Evolutionary conservation across 2,329 filamentous ascomycete species (phyloP), one percentile per base, ranked within the genome.

Genomic region (Pseudogymnoascus sp.): DNA sequence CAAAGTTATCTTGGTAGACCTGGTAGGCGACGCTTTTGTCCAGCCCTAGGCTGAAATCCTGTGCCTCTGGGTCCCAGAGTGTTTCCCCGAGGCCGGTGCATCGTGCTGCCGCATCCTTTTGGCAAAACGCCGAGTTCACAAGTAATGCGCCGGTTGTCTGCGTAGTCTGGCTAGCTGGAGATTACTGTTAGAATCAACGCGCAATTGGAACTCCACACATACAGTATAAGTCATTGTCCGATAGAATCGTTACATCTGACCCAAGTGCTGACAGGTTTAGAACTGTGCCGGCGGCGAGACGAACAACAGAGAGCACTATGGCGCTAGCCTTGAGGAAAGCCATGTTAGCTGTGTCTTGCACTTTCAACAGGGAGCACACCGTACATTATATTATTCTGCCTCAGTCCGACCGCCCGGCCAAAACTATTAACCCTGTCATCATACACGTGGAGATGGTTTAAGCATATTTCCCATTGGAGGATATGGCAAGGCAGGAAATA

Each of bases 11-110:
- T 48, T 65, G 33, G 21, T 64, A 67, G 15, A 65, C 25, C 5
- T 67, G 61, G 33, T 68, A 69, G 35, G 55, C 27, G 25, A 65
- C 58, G 7, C 62, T 62, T 21, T 52, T 65, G 15, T 65, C 63
- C 18, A 64, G 27, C 29, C 60, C 64, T 25, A 59, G 13, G 27
- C 10, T 15, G 35, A 62, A 62, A 29, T 60, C 58, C 13, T 60
- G 25, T 29, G 21, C 10, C 36, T 35, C 8, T 5, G 60, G 48
- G n/a, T 48, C 39, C 64, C 60, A 65, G 1, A 48, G 4, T 29
- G 42, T 48, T 29, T 48, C 42, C 25, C 6, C 42, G 25, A 48
- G n/a, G 25, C 13, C 6, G n/a, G 42, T 29, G 13, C 42, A 48
- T 3, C 42, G 42, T 29, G 25, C 21, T 29, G 42, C 25, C 12